These are phyloP conservation scores for Thermomucor indicae-seudaticae DNA, from an alignment of 371 early-diverging fungal species.

Conservation along the genomic window DNA sequence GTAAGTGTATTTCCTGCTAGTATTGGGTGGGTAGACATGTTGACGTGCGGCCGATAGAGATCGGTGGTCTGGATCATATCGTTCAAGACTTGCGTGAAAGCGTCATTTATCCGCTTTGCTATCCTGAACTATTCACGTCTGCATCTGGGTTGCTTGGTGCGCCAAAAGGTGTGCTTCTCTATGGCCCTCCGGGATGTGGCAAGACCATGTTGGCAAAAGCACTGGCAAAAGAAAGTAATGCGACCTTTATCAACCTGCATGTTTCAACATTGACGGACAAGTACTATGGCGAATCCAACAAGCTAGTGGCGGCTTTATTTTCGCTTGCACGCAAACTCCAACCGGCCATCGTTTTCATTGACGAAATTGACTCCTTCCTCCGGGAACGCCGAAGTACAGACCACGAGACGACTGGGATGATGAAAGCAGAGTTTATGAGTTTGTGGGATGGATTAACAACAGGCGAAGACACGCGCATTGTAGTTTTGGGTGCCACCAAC, in stretches of 20 bases:
- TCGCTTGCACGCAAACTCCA: slow-evolving; percentile 90
- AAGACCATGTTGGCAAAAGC: slow-evolving; percentile 99
- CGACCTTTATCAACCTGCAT: slow-evolving; percentile 94
- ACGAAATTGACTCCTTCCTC: slow-evolving; percentile 96
- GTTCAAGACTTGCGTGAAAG: slow-evolving; percentile 89
- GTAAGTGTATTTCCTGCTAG: too few relatives aligned
- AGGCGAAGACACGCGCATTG: slow-evolving; percentile 69
- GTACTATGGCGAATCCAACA: slow-evolving; percentile 97
- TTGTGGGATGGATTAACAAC: slow-evolving; percentile 96
- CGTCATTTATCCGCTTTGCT: slow-evolving; percentile 91
- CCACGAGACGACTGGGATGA: slow-evolving; percentile 94
- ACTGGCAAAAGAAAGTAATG: slow-evolving; percentile 92
- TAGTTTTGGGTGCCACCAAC: slow-evolving; percentile 94
- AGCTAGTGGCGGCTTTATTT: slow-evolving; percentile 89
- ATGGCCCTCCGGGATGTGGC: slow-evolving; percentile 96
- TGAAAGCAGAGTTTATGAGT: slow-evolving; percentile 99
- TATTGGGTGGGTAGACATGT: neutral
- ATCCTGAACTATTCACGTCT: slow-evolving; percentile 87
- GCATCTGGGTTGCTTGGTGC: slow-evolving; percentile 85
- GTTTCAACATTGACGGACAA: slow-evolving; percentile 95
- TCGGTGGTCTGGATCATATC: slow-evolving; percentile 92
- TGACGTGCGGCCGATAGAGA: slow-evolving; percentile 47
- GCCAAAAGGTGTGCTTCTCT: slow-evolving; percentile 91
- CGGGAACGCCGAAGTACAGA: slow-evolving; percentile 89
- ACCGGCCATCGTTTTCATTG: slow-evolving; percentile 96